phyloP scores from a whole-genome alignment of 2,329 filamentous ascomycete species.

The Pyricularia sp. region DNA sequence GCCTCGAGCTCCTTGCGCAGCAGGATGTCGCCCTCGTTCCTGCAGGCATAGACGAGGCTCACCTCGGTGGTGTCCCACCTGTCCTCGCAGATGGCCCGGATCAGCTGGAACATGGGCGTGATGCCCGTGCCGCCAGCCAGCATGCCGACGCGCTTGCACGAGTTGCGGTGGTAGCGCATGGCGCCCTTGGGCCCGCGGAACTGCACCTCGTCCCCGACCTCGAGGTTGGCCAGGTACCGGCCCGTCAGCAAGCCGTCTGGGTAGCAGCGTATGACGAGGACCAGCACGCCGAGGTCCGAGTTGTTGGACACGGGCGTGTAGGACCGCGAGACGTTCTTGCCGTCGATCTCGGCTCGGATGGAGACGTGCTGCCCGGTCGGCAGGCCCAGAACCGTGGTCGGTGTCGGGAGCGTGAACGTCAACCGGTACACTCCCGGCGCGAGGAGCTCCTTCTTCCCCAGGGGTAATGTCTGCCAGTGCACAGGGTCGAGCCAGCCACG shows the following conservation, averaged over 20 bases:
- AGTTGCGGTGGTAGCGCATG: conserved; percentile 37
- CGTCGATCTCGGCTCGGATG: conserved; percentile 36
- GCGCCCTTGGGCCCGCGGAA: conserved; percentile 48
- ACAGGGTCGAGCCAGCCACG: conserved; percentile 40
- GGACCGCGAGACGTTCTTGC: conserved; percentile 35
- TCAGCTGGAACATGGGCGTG: conserved; percentile 52
- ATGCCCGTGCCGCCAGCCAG: conserved; percentile 42
- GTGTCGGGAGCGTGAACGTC: conserved; percentile 35
- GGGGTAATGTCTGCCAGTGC: conserved; percentile 34
- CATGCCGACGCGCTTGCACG: conserved; percentile 41
- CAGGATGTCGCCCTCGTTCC: conserved; percentile 49
- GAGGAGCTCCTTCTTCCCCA: conserved; percentile 28
- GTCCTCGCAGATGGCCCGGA: conserved; percentile 54
- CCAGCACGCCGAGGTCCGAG: conserved; percentile 34
- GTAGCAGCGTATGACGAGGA: conserved; percentile 43
- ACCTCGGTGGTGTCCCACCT: conserved; percentile 46
- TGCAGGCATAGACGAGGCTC: conserved; percentile 50
- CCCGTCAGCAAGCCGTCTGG: conserved; percentile 39
- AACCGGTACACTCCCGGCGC: conserved; percentile 36
- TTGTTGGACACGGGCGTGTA: conserved; percentile 47
- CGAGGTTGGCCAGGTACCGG: conserved; percentile 34
- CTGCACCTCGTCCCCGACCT: conserved; percentile 37
- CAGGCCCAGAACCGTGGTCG: conserved; percentile 36
- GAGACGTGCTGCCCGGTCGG: conserved; percentile 49
- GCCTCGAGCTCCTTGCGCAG: conserved; percentile 44